phyloP scores from a whole-genome alignment of 345 rosid genomes.

The rapeseed (Brassica napus) region Da-Ae NC_063449.1:9299501-9300000 shows the following conservation, averaged over 20 bases:
- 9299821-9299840: constrained; percentile 51
- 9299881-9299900: constrained; percentile 93
- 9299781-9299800: constrained; percentile 71
- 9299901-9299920: constrained; percentile 70
- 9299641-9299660: constrained; percentile 43
- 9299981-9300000: constrained; percentile 73
- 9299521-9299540: constrained; percentile 33
- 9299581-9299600: constrained; percentile 82
- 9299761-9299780: constrained; percentile 74
- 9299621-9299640: constrained; percentile 82
- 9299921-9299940: neutral
- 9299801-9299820: constrained; percentile 63
- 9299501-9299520: constrained; percentile 4
- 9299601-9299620: constrained; percentile 93
- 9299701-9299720: constrained; percentile 74
- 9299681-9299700: neutral
- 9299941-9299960: neutral
- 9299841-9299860: constrained; percentile 75
- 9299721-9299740: constrained; percentile 74
- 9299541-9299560: constrained; percentile 55
- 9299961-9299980: neutral
- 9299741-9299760: constrained; percentile 73
- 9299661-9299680: too few species aligned
- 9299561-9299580: constrained; percentile 75
- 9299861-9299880: constrained; percentile 85